These are phyloP conservation scores for Colletotrichum sp. DNA, from an alignment of 2,329 filamentous ascomycete genomes.

Conservation along the genomic window DNA sequence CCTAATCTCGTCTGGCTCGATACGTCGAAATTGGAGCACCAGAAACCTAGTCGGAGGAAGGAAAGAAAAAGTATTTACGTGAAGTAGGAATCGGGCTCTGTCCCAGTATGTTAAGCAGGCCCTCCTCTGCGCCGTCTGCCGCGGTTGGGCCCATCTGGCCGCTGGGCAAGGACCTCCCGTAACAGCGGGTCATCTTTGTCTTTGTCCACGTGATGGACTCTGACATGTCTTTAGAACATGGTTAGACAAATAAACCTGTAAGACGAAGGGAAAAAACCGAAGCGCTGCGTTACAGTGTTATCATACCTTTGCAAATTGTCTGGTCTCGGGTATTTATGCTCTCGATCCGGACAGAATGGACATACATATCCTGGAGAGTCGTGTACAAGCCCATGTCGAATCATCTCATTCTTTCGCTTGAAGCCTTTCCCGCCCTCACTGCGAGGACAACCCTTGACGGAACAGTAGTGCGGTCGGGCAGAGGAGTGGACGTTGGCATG, in stretches of 20 bases:
- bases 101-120: conserved; percentile 23
- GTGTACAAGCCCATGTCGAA: conserved; percentile 83
- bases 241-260: neutral
- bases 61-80: conserved; percentile 4
- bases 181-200: conserved; percentile 84
- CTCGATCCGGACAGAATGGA: conserved; percentile 91
- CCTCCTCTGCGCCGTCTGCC: conserved; percentile 74
- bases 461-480: conserved; percentile 69
- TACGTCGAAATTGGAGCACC: neutral
- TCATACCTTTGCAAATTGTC: conserved; percentile 92
- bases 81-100: neutral
- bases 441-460: conserved; percentile 65
- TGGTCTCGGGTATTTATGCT: conserved; percentile 92
- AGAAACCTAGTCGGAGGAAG: neutral
- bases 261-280: neutral
- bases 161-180: conserved; percentile 83
- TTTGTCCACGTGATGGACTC: conserved; percentile 89
- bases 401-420: conserved; percentile 77
- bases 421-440: conserved; percentile 71
- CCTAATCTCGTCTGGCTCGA: neutral
- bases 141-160: conserved; percentile 82
- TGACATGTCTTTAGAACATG: conserved; percentile 72
- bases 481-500: conserved; percentile 77
- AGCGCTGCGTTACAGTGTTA: neutral
- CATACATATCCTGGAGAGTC: conserved; percentile 95